Conservation (phyloP, 768 basidiomycete genomes). For the Hericium coralloides region DNA sequence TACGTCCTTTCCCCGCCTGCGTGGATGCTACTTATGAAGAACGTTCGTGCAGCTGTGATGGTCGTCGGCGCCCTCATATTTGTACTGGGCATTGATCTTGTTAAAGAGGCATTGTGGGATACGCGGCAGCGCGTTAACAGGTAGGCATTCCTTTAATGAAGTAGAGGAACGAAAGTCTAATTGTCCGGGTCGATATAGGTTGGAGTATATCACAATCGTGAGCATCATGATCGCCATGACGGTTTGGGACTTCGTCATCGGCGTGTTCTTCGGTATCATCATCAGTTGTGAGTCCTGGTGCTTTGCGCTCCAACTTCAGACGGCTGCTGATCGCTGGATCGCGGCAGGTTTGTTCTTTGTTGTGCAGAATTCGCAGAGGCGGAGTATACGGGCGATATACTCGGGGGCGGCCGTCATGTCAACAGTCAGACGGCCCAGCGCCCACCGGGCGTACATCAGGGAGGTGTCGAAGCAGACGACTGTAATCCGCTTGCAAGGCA, state of each 20-base stretch:
- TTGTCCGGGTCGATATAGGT: constrained; percentile 29
- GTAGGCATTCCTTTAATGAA: constrained; percentile 27
- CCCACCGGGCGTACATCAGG: constrained; percentile 85
- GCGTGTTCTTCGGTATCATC: constrained; percentile 86
- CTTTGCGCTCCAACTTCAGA: not conserved
- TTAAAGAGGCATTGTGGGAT: constrained; percentile 96
- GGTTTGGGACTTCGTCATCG: constrained; percentile 87
- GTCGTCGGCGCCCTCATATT: constrained; percentile 90
- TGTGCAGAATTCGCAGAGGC: constrained; percentile 82
- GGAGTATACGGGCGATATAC: constrained; percentile 77
- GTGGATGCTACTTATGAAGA: not conserved
- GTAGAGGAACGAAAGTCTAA: not conserved
- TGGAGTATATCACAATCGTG: constrained; percentile 74
- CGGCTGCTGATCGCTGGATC: not conserved
- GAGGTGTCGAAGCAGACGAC: constrained; percentile 89
- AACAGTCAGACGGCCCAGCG: constrained; percentile 81
- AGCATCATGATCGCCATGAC: constrained; percentile 93
- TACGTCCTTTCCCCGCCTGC: constrained; percentile 29
- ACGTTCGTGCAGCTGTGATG: constrained; percentile 57
- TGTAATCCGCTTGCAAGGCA: constrained; percentile 80
- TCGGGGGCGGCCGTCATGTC: constrained; percentile 82
- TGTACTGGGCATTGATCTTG: constrained; percentile 87
- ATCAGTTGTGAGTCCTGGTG: constrained; percentile 60
- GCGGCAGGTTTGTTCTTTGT: constrained; percentile 87
- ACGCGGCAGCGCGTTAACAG: constrained; percentile 80